Evolutionary conservation across 306 rosid species (phyloP).

Genomic region (Dryas octopetala): DNA sequence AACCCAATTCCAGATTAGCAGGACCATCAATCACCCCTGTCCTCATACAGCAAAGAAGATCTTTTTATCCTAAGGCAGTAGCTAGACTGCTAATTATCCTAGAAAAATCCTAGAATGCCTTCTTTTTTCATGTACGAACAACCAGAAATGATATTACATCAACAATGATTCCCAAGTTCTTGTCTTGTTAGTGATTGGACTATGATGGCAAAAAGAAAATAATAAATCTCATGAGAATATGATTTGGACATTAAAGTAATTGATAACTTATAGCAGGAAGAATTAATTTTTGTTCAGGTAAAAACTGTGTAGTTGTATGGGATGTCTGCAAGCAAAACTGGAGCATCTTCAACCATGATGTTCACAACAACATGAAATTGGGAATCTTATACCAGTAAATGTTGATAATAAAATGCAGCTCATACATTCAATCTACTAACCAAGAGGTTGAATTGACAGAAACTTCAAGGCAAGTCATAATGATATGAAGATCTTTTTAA

Average conservation of each 20-base stretch:
- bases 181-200: background rate
- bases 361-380: background rate
- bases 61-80: background rate
- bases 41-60: background rate
- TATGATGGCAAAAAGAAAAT: background rate
- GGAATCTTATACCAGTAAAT: background rate
- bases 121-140: background rate
- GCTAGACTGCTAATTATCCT: background rate
- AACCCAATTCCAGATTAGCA: background rate
- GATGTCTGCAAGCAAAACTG: background rate
- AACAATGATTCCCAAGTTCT: background rate
- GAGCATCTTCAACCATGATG: background rate
- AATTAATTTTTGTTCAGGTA: background rate
- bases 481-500: background rate
- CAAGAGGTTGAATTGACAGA: background rate
- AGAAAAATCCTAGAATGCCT: background rate
- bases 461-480: slow-evolving; percentile 1
- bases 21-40: too few relatives aligned
- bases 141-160: background rate
- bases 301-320: background rate
- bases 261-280: background rate
- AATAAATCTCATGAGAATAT: background rate
- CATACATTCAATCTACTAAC: background rate
- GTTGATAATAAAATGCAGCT: background rate
- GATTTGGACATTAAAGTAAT: background rate